These are phyloP conservation scores for Pseudocercospora ulei DNA, from an alignment of 2,329 filamentous ascomycete genomes.

Conservation along the genomic window DNA sequence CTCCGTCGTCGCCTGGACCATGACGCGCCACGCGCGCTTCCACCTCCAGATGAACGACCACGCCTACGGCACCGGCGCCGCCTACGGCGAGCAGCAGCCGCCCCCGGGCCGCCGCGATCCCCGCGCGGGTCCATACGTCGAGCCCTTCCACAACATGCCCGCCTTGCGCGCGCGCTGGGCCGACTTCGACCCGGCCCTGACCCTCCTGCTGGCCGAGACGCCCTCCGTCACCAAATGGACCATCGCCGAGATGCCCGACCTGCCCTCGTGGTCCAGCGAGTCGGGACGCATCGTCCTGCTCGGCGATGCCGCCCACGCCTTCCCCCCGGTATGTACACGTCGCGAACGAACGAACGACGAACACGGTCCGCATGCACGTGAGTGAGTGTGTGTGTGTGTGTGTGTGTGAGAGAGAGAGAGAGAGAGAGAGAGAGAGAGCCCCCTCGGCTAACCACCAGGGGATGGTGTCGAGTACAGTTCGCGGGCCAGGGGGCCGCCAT, in stretches of 20 bases:
- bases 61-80: slow-evolving; percentile 1
- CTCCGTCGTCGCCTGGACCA: slow-evolving; percentile 14
- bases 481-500: slow-evolving; percentile 14
- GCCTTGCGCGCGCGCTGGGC: slow-evolving; percentile 9
- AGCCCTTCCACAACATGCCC: slow-evolving; percentile 1
- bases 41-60: slow-evolving; percentile 15
- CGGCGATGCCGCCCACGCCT: slow-evolving; percentile 13
- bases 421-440: no score
- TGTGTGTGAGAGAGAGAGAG: no score
- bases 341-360: no score
- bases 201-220: slow-evolving; percentile 4
- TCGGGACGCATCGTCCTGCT: slow-evolving; percentile 9
- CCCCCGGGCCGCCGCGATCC: no score
- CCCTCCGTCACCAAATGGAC: slow-evolving; percentile 5
- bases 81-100: slow-evolving; percentile 2
- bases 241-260: slow-evolving; percentile 12
- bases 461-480: slow-evolving; percentile 5
- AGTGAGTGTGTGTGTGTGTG: no score
- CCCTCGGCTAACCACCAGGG: no score
- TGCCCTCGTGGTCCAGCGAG: slow-evolving; percentile 11
- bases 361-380: no score
- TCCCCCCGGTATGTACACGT: slow-evolving; percentile 11
- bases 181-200: slow-evolving; percentile 12
- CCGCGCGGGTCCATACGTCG: no score
- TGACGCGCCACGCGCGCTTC: slow-evolving; percentile 9